These are phyloP conservation scores for Saccharomycopsis crataegensis DNA, from an alignment of 1,139 yeast genomes.

Conservation along the genomic window DNA sequence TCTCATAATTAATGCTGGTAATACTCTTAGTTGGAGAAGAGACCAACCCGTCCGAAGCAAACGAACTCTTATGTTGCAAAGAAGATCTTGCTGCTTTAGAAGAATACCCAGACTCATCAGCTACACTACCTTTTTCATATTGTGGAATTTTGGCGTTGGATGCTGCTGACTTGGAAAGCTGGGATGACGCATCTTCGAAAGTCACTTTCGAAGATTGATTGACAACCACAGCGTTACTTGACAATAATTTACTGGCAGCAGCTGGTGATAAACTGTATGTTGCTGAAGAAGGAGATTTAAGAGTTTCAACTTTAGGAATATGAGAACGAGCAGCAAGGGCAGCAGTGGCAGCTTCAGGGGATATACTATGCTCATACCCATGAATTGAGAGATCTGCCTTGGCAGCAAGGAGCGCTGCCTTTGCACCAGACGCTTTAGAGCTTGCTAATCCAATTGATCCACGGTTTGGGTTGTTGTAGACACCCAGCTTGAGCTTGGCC, in stretches of 20 bases:
- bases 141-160: conserved; percentile 21
- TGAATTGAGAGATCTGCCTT: conserved; percentile 55
- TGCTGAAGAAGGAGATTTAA: not conserved
- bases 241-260: not conserved
- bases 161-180: conserved; percentile 3
- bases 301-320: not conserved
- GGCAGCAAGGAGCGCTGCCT: conserved; percentile 71
- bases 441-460: conserved; percentile 58
- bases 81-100: conserved; percentile 24
- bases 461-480: conserved; percentile 61
- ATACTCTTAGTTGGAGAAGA: not conserved
- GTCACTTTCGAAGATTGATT: not conserved
- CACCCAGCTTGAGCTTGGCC: conserved; percentile 70
- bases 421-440: conserved; percentile 43
- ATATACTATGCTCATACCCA: conserved; percentile 58
- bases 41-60: no score
- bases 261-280: not conserved
- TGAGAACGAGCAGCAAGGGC: conserved; percentile 28
- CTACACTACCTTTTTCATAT: conserved; percentile 4
- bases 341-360: conserved; percentile 60
- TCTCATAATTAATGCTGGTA: conserved; percentile 7
- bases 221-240: conserved; percentile 19
- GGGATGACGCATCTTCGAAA: conserved; percentile 24
- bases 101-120: conserved; percentile 22
- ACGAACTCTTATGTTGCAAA: conserved; percentile 6